These are phyloP conservation scores for Mortierella hygrophila DNA, from an alignment of 192 early-diverging fungal genomes.

Conservation along the genomic window DNA sequence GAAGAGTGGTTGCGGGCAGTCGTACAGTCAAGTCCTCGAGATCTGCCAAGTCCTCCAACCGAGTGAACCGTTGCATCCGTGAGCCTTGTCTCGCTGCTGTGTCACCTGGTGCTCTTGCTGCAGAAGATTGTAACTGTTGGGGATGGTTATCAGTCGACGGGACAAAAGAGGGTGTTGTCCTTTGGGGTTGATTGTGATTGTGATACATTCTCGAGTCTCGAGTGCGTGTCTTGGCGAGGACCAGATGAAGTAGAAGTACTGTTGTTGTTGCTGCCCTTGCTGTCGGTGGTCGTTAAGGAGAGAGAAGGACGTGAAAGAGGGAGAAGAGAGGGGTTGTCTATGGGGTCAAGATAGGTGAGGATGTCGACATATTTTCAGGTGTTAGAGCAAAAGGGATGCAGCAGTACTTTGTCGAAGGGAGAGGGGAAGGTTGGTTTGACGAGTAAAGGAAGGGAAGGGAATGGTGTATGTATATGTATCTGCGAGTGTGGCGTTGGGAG, in stretches of 20 bases:
- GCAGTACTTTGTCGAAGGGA: background rate
- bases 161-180: background rate
- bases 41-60: slow-evolving; percentile 22
- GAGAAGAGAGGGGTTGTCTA: background rate
- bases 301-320: background rate
- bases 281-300: background rate
- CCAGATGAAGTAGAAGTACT: background rate
- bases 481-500: background rate
- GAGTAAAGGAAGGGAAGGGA: background rate
- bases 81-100: background rate
- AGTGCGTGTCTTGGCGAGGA: background rate
- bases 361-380: slow-evolving; percentile 3
- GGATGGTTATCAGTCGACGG: background rate
- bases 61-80: slow-evolving; percentile 28
- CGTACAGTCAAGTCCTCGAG: slow-evolving; percentile 4
- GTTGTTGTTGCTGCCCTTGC: background rate
- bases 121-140: background rate
- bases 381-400: background rate
- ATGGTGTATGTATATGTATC: background rate
- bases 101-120: background rate
- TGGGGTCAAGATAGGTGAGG: background rate
- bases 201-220: background rate
- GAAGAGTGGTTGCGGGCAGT: background rate
- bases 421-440: background rate
- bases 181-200: background rate